Evolutionary conservation across 1,284 basidiomycete genomes (phyloP).

Genomic region (Leccinum subrobustum): DNA sequence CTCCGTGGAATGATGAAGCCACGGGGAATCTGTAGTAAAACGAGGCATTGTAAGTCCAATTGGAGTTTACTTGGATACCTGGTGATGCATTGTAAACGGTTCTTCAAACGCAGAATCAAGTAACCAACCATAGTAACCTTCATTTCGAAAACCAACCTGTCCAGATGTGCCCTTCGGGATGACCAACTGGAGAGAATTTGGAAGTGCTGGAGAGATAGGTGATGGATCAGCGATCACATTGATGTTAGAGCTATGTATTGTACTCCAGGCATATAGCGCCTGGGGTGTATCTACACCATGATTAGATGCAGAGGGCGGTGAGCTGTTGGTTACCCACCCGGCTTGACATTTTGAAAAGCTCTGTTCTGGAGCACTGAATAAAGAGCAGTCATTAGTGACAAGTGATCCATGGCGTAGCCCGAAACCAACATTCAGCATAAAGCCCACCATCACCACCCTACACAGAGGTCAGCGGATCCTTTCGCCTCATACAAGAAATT

Average conservation of each 20-base stretch:
- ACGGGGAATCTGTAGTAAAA: slow-evolving; percentile 62
- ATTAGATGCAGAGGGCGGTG: not conserved
- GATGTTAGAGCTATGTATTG: slow-evolving; percentile 49
- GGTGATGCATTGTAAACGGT: slow-evolving; percentile 24
- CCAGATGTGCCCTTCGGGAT: slow-evolving; percentile 39
- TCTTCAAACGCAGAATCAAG: not conserved
- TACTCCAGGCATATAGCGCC: slow-evolving; percentile 54
- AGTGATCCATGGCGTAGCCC: not conserved
- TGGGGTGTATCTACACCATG: slow-evolving; percentile 42
- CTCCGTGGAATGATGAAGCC: slow-evolving; percentile 45
- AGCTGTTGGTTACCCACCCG: slow-evolving; percentile 37
- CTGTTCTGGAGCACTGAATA: slow-evolving; percentile 54
- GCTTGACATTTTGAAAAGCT: slow-evolving; percentile 53
- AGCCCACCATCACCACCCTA: slow-evolving; percentile 61
- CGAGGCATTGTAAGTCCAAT: slow-evolving; percentile 61
- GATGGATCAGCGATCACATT: slow-evolving; percentile 49
- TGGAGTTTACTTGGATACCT: slow-evolving; percentile 59
- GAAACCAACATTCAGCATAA: slow-evolving; percentile 50
- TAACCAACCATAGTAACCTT: slow-evolving; percentile 54
- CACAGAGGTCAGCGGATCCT: slow-evolving; percentile 3
- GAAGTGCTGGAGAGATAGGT: slow-evolving; percentile 59
- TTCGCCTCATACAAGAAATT: not conserved
- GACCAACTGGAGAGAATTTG: slow-evolving; percentile 53
- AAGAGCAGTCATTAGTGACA: not conserved
- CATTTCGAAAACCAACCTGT: slow-evolving; percentile 57